Base-by-base conservation (phyloP, 1,284 basidiomycete genomes). In the Pseudozyma sp. region DNA sequence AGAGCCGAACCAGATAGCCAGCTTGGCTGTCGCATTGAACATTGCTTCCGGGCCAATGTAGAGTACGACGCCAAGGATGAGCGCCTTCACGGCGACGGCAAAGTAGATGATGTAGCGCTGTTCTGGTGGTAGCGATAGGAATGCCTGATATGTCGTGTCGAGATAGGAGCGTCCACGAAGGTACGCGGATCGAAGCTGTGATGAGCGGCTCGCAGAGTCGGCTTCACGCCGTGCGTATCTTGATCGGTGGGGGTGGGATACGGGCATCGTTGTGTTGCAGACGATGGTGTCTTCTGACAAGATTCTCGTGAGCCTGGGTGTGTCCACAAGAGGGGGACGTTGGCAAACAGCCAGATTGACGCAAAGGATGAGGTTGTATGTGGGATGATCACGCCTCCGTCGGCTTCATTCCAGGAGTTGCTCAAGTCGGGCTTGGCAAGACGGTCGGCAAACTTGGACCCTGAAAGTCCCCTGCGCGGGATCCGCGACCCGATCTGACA, bases 1-100 rank as follows among this genome's bases (percentile, higher is more conserved):
- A 0, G 63, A 57, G 10, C 60, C 57, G 14, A 78, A 53, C 78
- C 76, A 78, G 34, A 61, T 60, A 8, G 78, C 70, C 0, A 73
- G 47, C 19, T 68, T 58, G 14, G 72, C 72, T 16, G 76, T 68
- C 7, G 58, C 51, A 33, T 79, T 49, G 24, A 79, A 71, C 46
- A 79, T 69, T 9, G 50, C 53, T 24, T 73, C 70, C 0, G 71
- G 71, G 0, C 70, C 73, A 29, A 68, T 24, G 46, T 62, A 69
- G 24, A 73, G 2, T 8, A 78, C 44, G 11, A 63, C 44, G 4
- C 31, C 49, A 4, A 68, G 17, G 35, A 70, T 51, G 42, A 70
- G 30, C 14, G 39, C 13, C 34, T 75, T 63, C 49, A 70, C 19
- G 10, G 48, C 59, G 8, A 64, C 31, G 33, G 42, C 54, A 14